Conservation (phyloP, 1,284 basidiomycete genomes). For the Gymnopus androsaceus region DNA sequence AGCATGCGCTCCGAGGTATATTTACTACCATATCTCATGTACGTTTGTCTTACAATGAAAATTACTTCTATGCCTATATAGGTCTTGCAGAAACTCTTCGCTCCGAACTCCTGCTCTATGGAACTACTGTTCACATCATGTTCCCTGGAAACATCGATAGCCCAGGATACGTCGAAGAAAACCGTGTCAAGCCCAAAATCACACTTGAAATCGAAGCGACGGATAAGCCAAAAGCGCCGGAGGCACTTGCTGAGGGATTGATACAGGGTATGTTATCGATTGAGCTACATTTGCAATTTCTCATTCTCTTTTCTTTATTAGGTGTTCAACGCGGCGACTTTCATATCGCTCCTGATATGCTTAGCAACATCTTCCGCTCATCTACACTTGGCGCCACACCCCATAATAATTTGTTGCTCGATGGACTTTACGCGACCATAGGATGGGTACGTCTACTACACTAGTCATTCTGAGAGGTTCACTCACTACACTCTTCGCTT, state of each 20-base stretch:
- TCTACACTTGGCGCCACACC: conserved; percentile 72
- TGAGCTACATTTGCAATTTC: neutral
- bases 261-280: conserved; percentile 55
- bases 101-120: conserved; percentile 64
- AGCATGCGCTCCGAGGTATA: conserved; percentile 88
- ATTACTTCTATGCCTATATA: too few species aligned
- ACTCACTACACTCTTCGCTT: too few species aligned
- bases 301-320: conserved; percentile 3
- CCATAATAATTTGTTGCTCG: conserved; percentile 59
- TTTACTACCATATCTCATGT: conserved; percentile 56
- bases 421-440: conserved; percentile 31
- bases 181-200: conserved; percentile 62
- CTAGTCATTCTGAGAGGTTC: neutral
- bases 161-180: conserved; percentile 65
- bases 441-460: conserved; percentile 15
- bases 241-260: conserved; percentile 50
- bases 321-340: conserved; percentile 64
- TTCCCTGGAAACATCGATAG: conserved; percentile 65
- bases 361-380: conserved; percentile 70
- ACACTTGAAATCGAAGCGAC: conserved; percentile 67
- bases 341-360: conserved; percentile 77
- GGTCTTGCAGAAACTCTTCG: conserved; percentile 72
- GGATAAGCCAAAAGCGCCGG: conserved; percentile 54
- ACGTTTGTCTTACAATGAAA: conserved; percentile 74
- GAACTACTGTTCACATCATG: conserved; percentile 54